Evolutionary conservation across 2,329 filamentous ascomycete genomes (phyloP).

Genomic region (Parascedosporium putredinis): DNA sequence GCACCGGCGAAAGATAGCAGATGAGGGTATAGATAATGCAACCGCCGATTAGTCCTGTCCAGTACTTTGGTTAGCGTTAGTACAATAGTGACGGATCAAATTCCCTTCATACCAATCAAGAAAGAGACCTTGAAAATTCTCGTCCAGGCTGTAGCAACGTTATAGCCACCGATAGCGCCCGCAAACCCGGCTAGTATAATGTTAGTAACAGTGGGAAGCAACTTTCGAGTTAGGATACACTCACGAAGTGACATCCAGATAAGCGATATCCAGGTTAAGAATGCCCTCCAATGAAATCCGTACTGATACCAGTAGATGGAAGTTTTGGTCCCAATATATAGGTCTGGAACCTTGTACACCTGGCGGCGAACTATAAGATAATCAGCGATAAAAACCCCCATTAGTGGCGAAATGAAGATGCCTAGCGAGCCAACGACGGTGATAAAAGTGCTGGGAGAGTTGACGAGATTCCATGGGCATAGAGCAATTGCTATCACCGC

Average conservation of each 20-base stretch:
- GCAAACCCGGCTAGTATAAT: background rate
- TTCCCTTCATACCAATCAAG: background rate
- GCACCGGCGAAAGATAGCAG: background rate
- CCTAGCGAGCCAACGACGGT: slow-evolving; percentile 16
- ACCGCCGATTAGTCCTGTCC: background rate
- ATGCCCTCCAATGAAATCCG: slow-evolving; percentile 24
- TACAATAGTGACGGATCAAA: background rate
- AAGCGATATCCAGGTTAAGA: slow-evolving; percentile 14
- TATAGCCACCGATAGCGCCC: background rate
- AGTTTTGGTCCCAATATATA: slow-evolving; percentile 22
- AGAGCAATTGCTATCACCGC: slow-evolving; percentile 15
- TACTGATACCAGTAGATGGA: slow-evolving; percentile 26
- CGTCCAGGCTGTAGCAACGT: background rate
- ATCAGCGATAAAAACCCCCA: slow-evolving; percentile 18
- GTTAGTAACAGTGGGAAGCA: background rate
- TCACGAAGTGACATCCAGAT: slow-evolving; percentile 13
- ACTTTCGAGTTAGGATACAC: background rate
- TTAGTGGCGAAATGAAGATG: slow-evolving; percentile 17
- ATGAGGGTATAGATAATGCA: background rate
- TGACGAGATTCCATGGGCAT: slow-evolving; percentile 19
- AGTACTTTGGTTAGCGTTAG: background rate
- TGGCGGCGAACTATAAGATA: slow-evolving; percentile 21
- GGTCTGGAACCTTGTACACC: slow-evolving; percentile 24
- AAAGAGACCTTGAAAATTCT: background rate
- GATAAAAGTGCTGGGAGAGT: slow-evolving; percentile 16